These are phyloP conservation scores for Naganishia antarctica DNA, from an alignment of 768 basidiomycete genomes.

Conservation along the genomic window DNA sequence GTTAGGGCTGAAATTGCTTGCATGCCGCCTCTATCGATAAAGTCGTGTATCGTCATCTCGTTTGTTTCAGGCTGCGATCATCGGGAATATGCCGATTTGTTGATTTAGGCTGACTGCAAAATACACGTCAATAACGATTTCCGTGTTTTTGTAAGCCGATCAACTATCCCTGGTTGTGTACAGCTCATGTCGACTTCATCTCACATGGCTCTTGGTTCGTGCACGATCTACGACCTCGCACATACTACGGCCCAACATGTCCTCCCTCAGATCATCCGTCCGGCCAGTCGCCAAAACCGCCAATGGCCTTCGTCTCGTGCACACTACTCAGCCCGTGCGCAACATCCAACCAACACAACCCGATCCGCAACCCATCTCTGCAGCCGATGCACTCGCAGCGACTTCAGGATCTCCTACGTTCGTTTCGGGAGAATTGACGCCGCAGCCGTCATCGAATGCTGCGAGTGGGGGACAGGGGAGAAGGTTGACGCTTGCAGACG, in stretches of 20 bases:
- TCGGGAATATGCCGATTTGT: too few species aligned
- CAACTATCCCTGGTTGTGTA: too few species aligned
- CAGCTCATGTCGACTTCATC: too few species aligned
- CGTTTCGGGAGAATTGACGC: neutral
- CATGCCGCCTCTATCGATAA: too few species aligned
- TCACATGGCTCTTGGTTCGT: too few species aligned
- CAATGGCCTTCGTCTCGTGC: neutral
- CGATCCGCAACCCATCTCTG: neutral
- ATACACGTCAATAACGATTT: too few species aligned
- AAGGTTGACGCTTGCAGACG: conserved; percentile 1
- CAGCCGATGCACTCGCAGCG: conserved; percentile 4
- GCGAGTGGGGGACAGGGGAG: conserved; percentile 6
- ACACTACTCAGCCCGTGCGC: neutral
- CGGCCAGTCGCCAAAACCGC: neutral
- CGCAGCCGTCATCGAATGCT: neutral
- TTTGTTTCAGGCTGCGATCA: too few species aligned
- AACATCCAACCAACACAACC: neutral
- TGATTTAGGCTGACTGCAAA: too few species aligned
- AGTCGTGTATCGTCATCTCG: too few species aligned
- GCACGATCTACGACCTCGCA: too few species aligned
- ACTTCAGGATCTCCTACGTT: neutral
- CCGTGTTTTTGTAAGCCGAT: too few species aligned
- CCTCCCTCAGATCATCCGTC: neutral
- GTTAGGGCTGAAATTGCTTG: too few species aligned
- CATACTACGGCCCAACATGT: neutral